Conservation (phyloP, 2,329 filamentous ascomycete genomes). For the Trichoderma breve region DNA sequence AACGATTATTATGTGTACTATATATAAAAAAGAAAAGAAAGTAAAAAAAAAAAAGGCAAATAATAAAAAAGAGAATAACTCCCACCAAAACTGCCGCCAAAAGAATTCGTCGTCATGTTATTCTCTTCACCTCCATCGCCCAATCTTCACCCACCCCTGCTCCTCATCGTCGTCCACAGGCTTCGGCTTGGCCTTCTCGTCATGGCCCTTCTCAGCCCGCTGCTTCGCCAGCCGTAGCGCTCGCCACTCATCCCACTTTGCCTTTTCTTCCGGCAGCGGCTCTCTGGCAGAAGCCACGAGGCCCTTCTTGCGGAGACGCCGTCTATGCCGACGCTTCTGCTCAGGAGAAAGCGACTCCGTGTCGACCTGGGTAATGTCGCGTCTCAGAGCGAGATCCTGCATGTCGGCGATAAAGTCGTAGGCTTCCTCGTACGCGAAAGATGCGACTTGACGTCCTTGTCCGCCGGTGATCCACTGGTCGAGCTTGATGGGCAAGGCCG, state of each 20-base stretch:
- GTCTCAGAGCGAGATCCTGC: constrained; percentile 45
- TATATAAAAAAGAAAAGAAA: background rate
- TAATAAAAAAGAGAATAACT: background rate
- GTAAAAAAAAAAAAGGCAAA: background rate
- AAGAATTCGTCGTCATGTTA: background rate
- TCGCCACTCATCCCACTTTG: constrained; percentile 47
- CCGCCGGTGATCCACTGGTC: constrained; percentile 61
- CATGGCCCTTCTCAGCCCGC: constrained; percentile 41
- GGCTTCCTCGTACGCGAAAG: constrained; percentile 42
- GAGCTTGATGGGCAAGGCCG: constrained; percentile 59
- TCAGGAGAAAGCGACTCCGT: constrained; percentile 45
- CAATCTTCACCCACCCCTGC: constrained; percentile 26
- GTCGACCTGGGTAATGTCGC: constrained; percentile 45
- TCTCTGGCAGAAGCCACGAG: constrained; percentile 38
- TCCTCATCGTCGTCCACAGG: constrained; percentile 29
- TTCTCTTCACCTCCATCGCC: constrained; percentile 21
- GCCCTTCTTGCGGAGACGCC: constrained; percentile 51
- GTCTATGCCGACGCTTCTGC: constrained; percentile 47
- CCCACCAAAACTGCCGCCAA: background rate
- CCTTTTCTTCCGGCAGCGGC: constrained; percentile 40
- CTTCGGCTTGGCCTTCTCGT: constrained; percentile 35
- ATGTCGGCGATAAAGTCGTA: constrained; percentile 49
- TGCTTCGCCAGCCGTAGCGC: constrained; percentile 41
- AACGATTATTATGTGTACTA: background rate
- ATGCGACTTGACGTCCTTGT: constrained; percentile 41